These are phyloP conservation scores for Boletus vermiculosoides DNA, from an alignment of 768 basidiomycete species.

Conservation along the genomic window DNA sequence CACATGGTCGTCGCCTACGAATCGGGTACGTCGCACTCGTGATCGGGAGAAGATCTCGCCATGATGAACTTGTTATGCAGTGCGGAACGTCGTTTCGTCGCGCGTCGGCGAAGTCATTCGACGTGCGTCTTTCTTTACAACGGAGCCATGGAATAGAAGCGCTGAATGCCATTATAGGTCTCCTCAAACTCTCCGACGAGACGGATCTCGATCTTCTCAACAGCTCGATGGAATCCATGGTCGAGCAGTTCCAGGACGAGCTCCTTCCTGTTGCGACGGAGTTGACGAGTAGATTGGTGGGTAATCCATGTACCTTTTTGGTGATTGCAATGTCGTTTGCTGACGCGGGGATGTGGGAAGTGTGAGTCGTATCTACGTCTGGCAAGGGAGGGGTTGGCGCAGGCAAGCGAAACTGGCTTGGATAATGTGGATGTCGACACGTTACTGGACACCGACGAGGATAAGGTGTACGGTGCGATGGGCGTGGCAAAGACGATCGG, in stretches of 20 bases:
- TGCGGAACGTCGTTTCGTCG: constrained; percentile 66
- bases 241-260: constrained; percentile 81
- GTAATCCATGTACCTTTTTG: constrained; percentile 24
- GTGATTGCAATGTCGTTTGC: neutral
- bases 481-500: constrained; percentile 82
- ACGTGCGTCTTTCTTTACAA: constrained; percentile 42
- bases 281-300: constrained; percentile 71
- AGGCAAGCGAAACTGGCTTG: constrained; percentile 48
- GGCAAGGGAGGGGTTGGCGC: constrained; percentile 60
- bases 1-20: constrained; percentile 68
- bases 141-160: neutral
- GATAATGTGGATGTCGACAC: constrained; percentile 56
- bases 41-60: neutral
- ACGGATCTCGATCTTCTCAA: constrained; percentile 87
- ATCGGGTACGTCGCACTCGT: constrained; percentile 44
- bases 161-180: constrained; percentile 43
- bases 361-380: constrained; percentile 83
- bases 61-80: constrained; percentile 35
- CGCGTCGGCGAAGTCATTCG: constrained; percentile 87
- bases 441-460: constrained; percentile 64
- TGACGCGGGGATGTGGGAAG: constrained; percentile 35
- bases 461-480: constrained; percentile 87
- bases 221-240: constrained; percentile 81
- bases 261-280: constrained; percentile 82
- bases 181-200: constrained; percentile 89